A percentile compares a stretch with the other conserved stretches of the same genome.
Conservation (phyloP, 768 basidiomycete genomes). For the Botryobasidium botryosum region DNA sequence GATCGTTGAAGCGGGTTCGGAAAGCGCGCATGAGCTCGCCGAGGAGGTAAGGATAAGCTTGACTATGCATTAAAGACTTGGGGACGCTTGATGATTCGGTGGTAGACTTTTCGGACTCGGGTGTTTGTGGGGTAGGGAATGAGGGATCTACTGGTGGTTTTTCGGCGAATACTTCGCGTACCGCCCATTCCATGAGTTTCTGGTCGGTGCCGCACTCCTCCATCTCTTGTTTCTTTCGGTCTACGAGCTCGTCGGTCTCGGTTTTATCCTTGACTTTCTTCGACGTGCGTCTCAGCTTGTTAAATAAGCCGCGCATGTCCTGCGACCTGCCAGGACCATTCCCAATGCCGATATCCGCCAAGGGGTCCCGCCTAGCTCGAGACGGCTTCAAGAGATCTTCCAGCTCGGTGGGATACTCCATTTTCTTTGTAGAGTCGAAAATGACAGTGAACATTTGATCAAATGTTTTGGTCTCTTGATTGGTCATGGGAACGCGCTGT, state of each 20-base stretch:
- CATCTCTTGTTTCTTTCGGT: constrained; percentile 58
- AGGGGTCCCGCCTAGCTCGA: background rate
- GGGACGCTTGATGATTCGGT: constrained; percentile 10
- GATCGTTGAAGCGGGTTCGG: constrained; percentile 61
- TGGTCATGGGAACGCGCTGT: too few species aligned
- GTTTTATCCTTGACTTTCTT: background rate
- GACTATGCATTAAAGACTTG: constrained; percentile 29
- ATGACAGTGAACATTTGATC: constrained; percentile 1
- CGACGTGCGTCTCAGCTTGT: background rate
- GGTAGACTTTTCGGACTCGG: constrained; percentile 14
- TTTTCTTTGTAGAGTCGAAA: background rate
- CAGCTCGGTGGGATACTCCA: too few species aligned
- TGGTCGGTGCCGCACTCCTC: constrained; percentile 48
- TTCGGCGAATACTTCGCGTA: constrained; percentile 48
- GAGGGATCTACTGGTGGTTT: constrained; percentile 1
- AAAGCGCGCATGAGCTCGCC: constrained; percentile 62
- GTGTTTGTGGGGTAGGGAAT: background rate
- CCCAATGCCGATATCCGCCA: background rate
- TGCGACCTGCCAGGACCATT: background rate
- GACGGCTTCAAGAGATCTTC: too few species aligned
- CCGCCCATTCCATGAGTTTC: constrained; percentile 58
- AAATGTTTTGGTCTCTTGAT: background rate
- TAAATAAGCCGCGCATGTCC: background rate
- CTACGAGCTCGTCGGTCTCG: constrained; percentile 21
- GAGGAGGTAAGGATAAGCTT: constrained; percentile 58